phyloP scores from a whole-genome alignment of 495 filamentous ascomycete genomes.

The Paragyromitra xinjiangensis region DNA sequence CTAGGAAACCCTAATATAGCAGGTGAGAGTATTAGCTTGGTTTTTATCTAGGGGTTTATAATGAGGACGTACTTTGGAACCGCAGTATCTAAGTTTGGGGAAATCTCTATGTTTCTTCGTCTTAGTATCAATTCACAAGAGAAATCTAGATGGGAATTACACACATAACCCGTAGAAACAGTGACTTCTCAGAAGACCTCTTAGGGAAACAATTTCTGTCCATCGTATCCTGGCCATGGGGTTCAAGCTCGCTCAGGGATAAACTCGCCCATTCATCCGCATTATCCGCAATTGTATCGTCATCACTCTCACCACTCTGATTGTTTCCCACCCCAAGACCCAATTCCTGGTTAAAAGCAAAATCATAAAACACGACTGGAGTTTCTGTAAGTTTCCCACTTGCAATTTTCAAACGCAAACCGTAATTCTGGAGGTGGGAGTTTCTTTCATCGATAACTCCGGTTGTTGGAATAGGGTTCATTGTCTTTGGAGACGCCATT shows the following conservation, averaged over 20 bases:
- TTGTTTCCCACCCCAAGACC: neutral
- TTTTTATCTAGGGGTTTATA: neutral
- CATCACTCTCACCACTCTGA: neutral
- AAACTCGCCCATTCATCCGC: too few relatives aligned
- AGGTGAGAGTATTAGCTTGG: neutral
- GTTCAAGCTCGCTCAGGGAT: too few relatives aligned
- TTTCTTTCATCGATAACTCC: neutral
- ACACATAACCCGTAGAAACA: slow-evolving; percentile 27
- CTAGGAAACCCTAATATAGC: neutral
- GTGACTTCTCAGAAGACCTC: neutral
- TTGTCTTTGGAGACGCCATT: neutral
- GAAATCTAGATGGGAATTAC: slow-evolving; percentile 1
- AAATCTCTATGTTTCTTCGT: slow-evolving; percentile 14
- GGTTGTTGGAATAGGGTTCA: neutral
- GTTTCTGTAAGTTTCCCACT: neutral
- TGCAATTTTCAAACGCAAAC: neutral
- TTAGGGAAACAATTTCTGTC: neutral
- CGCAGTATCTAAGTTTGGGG: neutral
- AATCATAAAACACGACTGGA: slow-evolving; percentile 2
- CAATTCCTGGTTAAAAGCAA: slow-evolving; percentile 5
- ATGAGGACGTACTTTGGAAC: neutral
- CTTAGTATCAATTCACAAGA: neutral
- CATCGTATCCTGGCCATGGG: too few relatives aligned
- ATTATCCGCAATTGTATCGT: too few relatives aligned
- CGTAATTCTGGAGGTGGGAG: slow-evolving; percentile 26